These are phyloP conservation scores for Phalaenopsis equestris DNA, from an alignment of 106 monocot species.

Conservation along the genomic window DNA sequence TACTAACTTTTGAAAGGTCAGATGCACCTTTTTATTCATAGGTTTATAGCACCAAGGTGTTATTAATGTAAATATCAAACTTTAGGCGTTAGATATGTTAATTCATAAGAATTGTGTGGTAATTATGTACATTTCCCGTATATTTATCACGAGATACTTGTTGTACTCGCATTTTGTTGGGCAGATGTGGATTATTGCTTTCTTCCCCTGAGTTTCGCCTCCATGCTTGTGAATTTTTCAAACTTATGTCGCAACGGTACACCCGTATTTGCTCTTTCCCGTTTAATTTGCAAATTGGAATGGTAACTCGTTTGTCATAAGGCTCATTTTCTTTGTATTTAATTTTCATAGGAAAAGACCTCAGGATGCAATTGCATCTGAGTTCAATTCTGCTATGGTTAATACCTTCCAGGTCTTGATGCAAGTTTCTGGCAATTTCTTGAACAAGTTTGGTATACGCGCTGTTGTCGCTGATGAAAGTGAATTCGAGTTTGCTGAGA, in stretches of 20 bases:
- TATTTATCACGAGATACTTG: too few relatives aligned
- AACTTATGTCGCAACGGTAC: conserved; percentile 86
- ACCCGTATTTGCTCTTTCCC: neutral
- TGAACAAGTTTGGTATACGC: conserved; percentile 45
- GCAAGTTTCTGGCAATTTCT: conserved; percentile 55
- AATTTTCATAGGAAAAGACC: conserved; percentile 65
- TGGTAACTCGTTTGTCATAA: neutral
- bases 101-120: too few relatives aligned
- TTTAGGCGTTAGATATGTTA: too few relatives aligned
- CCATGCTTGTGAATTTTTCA: conserved; percentile 94
- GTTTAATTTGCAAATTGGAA: neutral
- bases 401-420: conserved; percentile 71
- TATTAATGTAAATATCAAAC: too few relatives aligned
- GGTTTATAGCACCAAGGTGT: too few relatives aligned
- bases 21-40: too few relatives aligned
- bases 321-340: conserved; percentile 2
- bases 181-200: conserved; percentile 87
- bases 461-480: conserved; percentile 54
- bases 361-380: conserved; percentile 47
- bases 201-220: conserved; percentile 80
- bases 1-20: too few relatives aligned
- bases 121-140: too few relatives aligned
- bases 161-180: conserved; percentile 4
- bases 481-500: conserved; percentile 74
- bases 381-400: conserved; percentile 77